Evolutionary conservation across 2,329 filamentous ascomycete genomes (phyloP).

Genomic region (Graphium sp.): DNA sequence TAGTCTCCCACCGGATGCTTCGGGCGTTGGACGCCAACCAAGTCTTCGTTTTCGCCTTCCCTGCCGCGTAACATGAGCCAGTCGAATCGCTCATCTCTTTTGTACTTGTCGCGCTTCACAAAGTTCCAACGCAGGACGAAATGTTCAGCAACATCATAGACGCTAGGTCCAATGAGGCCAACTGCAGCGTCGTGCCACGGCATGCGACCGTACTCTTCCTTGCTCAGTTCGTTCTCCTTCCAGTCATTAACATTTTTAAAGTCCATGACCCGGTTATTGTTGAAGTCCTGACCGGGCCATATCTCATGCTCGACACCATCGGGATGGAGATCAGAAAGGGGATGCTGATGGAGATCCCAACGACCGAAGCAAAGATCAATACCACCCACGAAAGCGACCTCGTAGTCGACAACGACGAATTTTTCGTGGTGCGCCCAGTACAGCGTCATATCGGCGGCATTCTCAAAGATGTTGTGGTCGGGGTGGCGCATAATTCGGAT

Average conservation of each 20-base stretch:
- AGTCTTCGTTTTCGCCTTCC: constrained; percentile 62
- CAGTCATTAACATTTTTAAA: constrained; percentile 83
- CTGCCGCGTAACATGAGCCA: constrained; percentile 72
- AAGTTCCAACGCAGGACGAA: constrained; percentile 95
- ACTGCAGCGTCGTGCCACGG: constrained; percentile 96
- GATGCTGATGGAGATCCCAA: constrained; percentile 80
- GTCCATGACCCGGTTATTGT: constrained; percentile 93
- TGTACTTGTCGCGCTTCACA: constrained; percentile 94
- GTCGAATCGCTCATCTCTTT: constrained; percentile 66
- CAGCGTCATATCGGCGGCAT: constrained; percentile 88
- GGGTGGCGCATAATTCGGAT: constrained; percentile 83
- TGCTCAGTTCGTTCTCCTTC: constrained; percentile 84
- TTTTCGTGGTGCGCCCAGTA: constrained; percentile 99
- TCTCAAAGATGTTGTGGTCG: constrained; percentile 89
- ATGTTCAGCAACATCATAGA: constrained; percentile 90
- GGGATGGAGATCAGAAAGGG: constrained; percentile 75
- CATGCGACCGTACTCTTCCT: constrained; percentile 86
- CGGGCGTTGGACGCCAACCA: constrained; percentile 76
- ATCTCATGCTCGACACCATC: constrained; percentile 67
- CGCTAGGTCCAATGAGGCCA: constrained; percentile 74
- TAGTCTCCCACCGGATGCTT: constrained; percentile 84
- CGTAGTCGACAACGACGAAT: constrained; percentile 87
- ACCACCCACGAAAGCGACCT: constrained; percentile 81
- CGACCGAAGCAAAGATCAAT: constrained; percentile 90
- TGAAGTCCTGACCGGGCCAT: constrained; percentile 94